Evolutionary conservation across 2,329 filamentous ascomycete species (phyloP), one percentile per base, ranked within the genome.

Genomic region (Grosmannia penicillata): DNA sequence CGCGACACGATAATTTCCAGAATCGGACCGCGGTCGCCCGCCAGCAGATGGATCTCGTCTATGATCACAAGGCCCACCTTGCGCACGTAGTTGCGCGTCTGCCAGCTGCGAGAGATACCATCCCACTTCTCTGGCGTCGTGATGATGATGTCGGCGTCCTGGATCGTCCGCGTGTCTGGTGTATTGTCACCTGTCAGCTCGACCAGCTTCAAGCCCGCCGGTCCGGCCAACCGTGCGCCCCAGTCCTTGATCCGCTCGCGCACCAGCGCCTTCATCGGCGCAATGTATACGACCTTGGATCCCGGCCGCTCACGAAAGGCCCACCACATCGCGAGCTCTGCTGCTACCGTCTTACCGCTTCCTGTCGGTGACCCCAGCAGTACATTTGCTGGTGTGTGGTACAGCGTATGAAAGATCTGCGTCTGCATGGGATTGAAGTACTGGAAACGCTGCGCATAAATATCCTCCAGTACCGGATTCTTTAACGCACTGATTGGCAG

Each of bases 101-200:
- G 87, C 91, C 93, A 98, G 53, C 84, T 93, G 72, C 91, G 82
- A 50, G 85, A 94, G 49, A 98, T 96, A 72, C 93, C 93, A 55
- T 98, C 93, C 91, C 91, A 98, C 56, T 98, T 98, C 61, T 98
- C 91, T n/a, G 91, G 93, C 0, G 93, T 98, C 0, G 91, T 98
- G 51, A 98, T 86, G 50, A 98, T 98, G 45, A 98, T 85, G 55
- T 98, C 91, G 4, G 91, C 91, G 53, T 96, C 82, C 49, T 87
- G 76, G 50, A 98, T 98, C 0, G 89, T 95, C 36, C 85, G 72
- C 1, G 91, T 98, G 53, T 98, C 91, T 1, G 93, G 93, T 0
- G 93, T 98, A 52, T 96, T 98, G 62, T 98, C 91, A 65, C 67
- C 57, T 37, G 93, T 98, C 63, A 98, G 65, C 59, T 98, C 91